Evolutionary conservation across 176 grass and related monocot species (phyloP).

Genomic region (Carex parvula): DNA sequence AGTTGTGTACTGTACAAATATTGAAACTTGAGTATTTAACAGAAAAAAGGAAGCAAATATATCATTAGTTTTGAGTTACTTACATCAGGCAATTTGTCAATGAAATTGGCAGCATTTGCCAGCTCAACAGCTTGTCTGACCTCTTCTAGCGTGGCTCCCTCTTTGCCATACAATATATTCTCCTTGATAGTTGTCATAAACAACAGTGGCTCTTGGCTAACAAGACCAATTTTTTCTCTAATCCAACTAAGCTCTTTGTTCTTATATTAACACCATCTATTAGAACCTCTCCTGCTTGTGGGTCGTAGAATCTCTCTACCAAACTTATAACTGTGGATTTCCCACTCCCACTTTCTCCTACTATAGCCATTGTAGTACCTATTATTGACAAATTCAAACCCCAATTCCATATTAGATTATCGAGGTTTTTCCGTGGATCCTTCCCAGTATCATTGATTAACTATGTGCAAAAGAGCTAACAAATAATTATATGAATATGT

Average conservation of each 20-base stretch:
- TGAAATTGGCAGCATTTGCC: constrained; percentile 84
- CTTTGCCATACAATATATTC: constrained; percentile 85
- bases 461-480: not conserved
- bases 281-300: constrained; percentile 68
- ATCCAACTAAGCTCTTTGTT: constrained; percentile 57
- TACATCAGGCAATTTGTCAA: constrained; percentile 83
- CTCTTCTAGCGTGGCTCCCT: constrained; percentile 70
- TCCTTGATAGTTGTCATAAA: constrained; percentile 83
- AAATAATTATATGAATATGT: too few relatives aligned
- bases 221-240: constrained; percentile 72
- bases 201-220: constrained; percentile 87
- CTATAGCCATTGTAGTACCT: constrained; percentile 70
- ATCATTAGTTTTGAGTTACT: constrained; percentile 20
- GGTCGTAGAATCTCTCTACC: constrained; percentile 81
- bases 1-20: not conserved
- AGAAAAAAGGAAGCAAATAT: not conserved
- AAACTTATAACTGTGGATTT: constrained; percentile 86
- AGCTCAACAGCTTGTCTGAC: constrained; percentile 62
- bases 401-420: not conserved
- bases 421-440: not conserved
- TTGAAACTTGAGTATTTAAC: not conserved
- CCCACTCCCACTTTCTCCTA: constrained; percentile 89
- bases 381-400: constrained; percentile 22
- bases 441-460: not conserved
- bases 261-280: constrained; percentile 81